Conservation (phyloP, 192 early-diverging fungal genomes). For the Globomyces pollinis-pini region DNA sequence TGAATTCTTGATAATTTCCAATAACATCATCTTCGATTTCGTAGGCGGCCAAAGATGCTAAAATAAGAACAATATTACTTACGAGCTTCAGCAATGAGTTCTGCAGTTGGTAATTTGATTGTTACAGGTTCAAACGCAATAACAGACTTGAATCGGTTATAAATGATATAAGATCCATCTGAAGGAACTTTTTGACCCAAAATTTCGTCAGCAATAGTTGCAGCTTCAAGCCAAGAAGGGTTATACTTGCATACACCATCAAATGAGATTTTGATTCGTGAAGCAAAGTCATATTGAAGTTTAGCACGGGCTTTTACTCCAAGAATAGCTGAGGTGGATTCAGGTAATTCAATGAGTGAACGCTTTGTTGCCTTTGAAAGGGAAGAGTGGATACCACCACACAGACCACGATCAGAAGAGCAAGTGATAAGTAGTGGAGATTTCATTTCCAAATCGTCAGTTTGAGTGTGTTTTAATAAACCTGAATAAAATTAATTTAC, state of each 20-base stretch:
- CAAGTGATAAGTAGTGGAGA: slow-evolving; percentile 71
- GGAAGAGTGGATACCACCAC: slow-evolving; percentile 96
- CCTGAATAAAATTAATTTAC: slow-evolving; percentile 40
- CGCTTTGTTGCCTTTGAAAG: slow-evolving; percentile 76
- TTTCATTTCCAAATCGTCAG: slow-evolving; percentile 49
- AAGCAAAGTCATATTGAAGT: slow-evolving; percentile 66
- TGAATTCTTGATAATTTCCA: slow-evolving; percentile 85
- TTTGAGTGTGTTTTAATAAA: slow-evolving; percentile 65
- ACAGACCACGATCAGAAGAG: slow-evolving; percentile 96
- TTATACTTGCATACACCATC: slow-evolving; percentile 85
- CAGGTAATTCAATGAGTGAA: slow-evolving; percentile 47
- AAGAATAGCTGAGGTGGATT: slow-evolving; percentile 53
- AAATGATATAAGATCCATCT: slow-evolving; percentile 73
- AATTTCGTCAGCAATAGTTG: slow-evolving; percentile 72
- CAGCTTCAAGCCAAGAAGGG: slow-evolving; percentile 84
- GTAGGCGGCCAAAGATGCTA: slow-evolving; percentile 79
- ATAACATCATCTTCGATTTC: slow-evolving; percentile 85
- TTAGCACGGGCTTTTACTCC: slow-evolving; percentile 89
- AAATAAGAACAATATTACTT: slow-evolving; percentile 13
- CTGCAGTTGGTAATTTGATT: slow-evolving; percentile 57
- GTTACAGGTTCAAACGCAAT: slow-evolving; percentile 83
- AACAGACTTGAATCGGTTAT: slow-evolving; percentile 91
- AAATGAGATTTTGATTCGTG: slow-evolving; percentile 78
- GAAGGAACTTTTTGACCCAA: slow-evolving; percentile 38
- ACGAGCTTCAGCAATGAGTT: slow-evolving; percentile 67